Base-by-base conservation (phyloP, 1,284 basidiomycete genomes). In the Trichosporon sp. region DNA sequence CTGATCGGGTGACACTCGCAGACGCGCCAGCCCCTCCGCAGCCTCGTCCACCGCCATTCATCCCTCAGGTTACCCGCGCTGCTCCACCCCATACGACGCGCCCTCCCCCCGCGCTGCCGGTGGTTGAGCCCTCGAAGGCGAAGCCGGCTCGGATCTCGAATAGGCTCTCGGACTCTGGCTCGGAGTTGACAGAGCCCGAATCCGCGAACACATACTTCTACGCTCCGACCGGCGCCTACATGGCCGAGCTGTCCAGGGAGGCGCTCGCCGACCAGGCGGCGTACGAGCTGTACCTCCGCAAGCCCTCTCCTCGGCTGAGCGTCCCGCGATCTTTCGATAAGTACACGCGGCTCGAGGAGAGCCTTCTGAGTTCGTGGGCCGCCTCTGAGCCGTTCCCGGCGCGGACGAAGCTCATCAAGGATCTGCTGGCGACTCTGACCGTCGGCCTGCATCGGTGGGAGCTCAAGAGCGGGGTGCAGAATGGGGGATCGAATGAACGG, bases 351-450 rank as follows among this genome's bases (percentile, higher is more conserved):
- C 65, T 69, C 9, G 47, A 66, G 32, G 32, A 25, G 8, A 53
- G 34, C 11, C 42, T 69, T 12, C 35, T 69, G 42, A 12, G 23
- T 13, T 69, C 65, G 3, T 69, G 68, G 68, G n/a, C 18, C 5
- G 18, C 12, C n/a, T 35, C 51, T 29, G 65, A 69, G 62, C 65
- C 65, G 6, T 38, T 35, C 1, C 32, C 21, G 3, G 15, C 2
- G 11, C 35, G 32, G 21, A 44, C 47, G 27, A 5, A 21, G 35
- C 4, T 11, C 1, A 64, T 65, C 2, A n/a, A 38, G 13, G 53
- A 68, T 4, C 38, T 68, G 23, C 42, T 68, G 1, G 13, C 31
- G 13, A 5, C n/a, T 9, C 6, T 69, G 15, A 66, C 65, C 0
- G 13, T 3, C 9, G 29, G 27, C 25, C 4, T 66, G 6, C 25